Evolutionary conservation across 73 alveolate genomes (phyloP).

Genomic region (Paramecium pentaurelia): DNA sequence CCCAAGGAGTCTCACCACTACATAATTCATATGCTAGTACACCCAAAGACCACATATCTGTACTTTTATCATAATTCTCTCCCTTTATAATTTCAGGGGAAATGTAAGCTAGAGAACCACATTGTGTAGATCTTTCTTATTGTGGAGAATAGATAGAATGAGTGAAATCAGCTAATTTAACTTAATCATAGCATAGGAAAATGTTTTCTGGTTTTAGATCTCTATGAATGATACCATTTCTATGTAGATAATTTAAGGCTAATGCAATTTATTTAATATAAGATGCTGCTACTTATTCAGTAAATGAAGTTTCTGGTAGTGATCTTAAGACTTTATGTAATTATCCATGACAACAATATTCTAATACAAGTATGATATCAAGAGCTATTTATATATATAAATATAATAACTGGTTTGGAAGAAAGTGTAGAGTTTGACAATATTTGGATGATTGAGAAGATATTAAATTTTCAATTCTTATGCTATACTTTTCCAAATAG

Average conservation of each 20-base stretch:
- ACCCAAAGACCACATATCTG: slow-evolving; percentile 34
- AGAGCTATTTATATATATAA: no score
- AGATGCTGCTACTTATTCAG: not conserved
- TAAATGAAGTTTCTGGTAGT: not conserved
- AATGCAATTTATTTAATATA: not conserved
- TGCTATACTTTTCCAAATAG: not conserved
- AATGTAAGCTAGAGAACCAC: slow-evolving; percentile 38
- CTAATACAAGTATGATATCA: not conserved
- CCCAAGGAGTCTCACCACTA: not conserved
- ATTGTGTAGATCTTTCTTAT: not conserved
- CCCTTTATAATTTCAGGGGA: slow-evolving; percentile 53
- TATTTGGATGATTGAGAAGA: not conserved
- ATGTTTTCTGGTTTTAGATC: slow-evolving; percentile 35
- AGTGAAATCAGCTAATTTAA: slow-evolving; percentile 30
- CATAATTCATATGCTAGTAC: slow-evolving; percentile 47
- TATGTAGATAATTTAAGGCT: no score
- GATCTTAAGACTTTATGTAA: not conserved
- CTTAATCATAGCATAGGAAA: not conserved
- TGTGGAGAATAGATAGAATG: not conserved
- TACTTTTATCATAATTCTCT: not conserved
- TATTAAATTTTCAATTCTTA: not conserved
- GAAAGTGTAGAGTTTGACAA: not conserved
- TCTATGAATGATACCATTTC: slow-evolving; percentile 9
- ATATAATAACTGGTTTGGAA: not conserved
- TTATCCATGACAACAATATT: not conserved